phyloP scores from a whole-genome alignment of 139 green algal species.

The Trebouxia sp. region DNA sequence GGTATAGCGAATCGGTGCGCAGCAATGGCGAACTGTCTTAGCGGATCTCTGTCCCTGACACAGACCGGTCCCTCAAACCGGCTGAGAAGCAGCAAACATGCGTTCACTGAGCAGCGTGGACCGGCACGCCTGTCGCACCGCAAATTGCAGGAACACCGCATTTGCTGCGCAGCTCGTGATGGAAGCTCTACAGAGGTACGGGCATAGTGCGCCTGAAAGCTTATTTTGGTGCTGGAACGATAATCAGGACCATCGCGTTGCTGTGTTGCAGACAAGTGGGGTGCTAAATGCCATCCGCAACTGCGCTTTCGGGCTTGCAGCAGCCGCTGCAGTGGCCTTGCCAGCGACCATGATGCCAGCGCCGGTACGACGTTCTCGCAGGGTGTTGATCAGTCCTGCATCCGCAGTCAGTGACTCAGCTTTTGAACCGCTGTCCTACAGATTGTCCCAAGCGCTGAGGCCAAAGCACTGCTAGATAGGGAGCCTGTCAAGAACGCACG shows the following conservation, averaged over 20 bases:
- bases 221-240: no score
- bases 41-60: not conserved
- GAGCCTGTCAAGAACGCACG: conserved; percentile 87
- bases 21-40: not conserved
- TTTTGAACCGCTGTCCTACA: conserved; percentile 13
- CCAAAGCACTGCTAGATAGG: conserved; percentile 30
- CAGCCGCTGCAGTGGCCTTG: conserved; percentile 10
- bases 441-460: conserved; percentile 29
- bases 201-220: no score
- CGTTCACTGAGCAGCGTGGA: not conserved
- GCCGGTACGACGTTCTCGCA: not conserved
- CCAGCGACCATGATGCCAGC: conserved; percentile 15
- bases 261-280: conserved; percentile 1
- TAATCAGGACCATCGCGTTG: no score
- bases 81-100: no score
- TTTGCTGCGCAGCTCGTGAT: not conserved
- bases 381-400: not conserved
- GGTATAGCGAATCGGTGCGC: not conserved
- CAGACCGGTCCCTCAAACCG: no score
- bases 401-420: not conserved
- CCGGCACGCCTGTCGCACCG: not conserved
- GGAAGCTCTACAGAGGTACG: not conserved
- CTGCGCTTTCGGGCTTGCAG: conserved; percentile 25
- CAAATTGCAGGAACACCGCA: not conserved
- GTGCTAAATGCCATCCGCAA: conserved; percentile 2